These are phyloP conservation scores for Bidens hawaiensis DNA, from an alignment of 140 eudicot species.

Conservation along the genomic window DNA sequence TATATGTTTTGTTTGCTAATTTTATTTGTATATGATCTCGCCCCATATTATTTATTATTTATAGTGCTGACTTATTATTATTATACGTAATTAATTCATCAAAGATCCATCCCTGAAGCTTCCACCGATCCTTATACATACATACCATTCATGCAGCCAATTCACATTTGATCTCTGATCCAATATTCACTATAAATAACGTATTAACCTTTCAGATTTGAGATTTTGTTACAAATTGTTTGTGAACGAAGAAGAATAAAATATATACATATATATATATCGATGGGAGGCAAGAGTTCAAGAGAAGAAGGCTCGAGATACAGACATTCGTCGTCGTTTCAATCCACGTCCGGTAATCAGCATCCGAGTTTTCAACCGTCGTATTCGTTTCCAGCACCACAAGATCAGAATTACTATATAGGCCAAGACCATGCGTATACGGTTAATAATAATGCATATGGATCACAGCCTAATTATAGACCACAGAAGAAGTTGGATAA, in stretches of 20 bases:
- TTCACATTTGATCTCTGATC: constrained; percentile 3
- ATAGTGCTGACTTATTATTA: too few species aligned
- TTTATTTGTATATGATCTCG: too few species aligned
- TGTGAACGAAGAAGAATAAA: not conserved
- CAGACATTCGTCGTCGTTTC: constrained; percentile 34
- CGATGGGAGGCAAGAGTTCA: constrained; percentile 68
- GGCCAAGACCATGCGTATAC: too few species aligned
- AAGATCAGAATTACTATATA: constrained; percentile 24
- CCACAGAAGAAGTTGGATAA: constrained; percentile 63
- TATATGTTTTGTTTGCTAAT: too few species aligned
- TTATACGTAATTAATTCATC: constrained; percentile 1
- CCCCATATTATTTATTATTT: too few species aligned
- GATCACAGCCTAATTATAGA: constrained; percentile 25
- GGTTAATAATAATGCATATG: constrained; percentile 18
- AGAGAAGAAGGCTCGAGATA: constrained; percentile 41
- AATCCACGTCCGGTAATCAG: constrained; percentile 37
- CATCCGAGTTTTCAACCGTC: constrained; percentile 31
- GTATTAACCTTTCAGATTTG: not conserved
- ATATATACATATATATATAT: not conserved
- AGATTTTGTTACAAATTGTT: constrained; percentile 3
- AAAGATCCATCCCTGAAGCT: constrained; percentile 24
- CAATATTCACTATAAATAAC: constrained; percentile 7
- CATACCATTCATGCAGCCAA: constrained; percentile 6
- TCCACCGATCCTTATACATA: not conserved
- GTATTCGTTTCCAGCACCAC: constrained; percentile 35